Conservation (phyloP, 108 stramenopile genomes). For the Cyclostephanos invisitatus region DNA sequence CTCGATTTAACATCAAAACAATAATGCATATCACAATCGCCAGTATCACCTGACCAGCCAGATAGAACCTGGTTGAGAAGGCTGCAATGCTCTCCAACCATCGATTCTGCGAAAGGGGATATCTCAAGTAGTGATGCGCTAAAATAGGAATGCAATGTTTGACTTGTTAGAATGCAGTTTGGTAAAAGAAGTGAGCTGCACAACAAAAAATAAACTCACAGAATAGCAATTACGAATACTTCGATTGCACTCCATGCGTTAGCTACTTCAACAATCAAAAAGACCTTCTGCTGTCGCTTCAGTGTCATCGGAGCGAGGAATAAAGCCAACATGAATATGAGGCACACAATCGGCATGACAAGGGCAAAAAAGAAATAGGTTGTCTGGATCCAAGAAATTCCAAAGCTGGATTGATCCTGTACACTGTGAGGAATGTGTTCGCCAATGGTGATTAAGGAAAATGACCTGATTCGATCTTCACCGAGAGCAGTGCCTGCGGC, state of each 20-base stretch:
- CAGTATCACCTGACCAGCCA: slow-evolving; percentile 40
- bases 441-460: slow-evolving; percentile 81
- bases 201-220: slow-evolving; percentile 13
- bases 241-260: slow-evolving; percentile 92
- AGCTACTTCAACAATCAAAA: slow-evolving; percentile 76
- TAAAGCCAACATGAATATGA: slow-evolving; percentile 58
- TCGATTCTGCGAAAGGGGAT: slow-evolving; percentile 80
- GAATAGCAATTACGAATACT: slow-evolving; percentile 74
- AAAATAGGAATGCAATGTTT: neutral
- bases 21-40: slow-evolving; percentile 52
- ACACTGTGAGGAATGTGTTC: slow-evolving; percentile 64
- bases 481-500: slow-evolving; percentile 79
- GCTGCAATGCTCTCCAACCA: slow-evolving; percentile 83
- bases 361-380: slow-evolving; percentile 88
- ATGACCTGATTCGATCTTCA: slow-evolving; percentile 49
- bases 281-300: slow-evolving; percentile 56
- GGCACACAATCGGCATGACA: slow-evolving; percentile 77
- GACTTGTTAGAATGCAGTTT: neutral
- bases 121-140: slow-evolving; percentile 78
- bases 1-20: slow-evolving; percentile 83
- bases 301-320: slow-evolving; percentile 72
- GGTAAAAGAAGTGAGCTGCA: neutral
- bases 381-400: slow-evolving; percentile 66
- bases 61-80: slow-evolving; percentile 58
- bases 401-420: slow-evolving; percentile 55